phyloP scores from a whole-genome alignment of 805 yeast species.

The Saccharomycopsis guyanensis region DNA sequence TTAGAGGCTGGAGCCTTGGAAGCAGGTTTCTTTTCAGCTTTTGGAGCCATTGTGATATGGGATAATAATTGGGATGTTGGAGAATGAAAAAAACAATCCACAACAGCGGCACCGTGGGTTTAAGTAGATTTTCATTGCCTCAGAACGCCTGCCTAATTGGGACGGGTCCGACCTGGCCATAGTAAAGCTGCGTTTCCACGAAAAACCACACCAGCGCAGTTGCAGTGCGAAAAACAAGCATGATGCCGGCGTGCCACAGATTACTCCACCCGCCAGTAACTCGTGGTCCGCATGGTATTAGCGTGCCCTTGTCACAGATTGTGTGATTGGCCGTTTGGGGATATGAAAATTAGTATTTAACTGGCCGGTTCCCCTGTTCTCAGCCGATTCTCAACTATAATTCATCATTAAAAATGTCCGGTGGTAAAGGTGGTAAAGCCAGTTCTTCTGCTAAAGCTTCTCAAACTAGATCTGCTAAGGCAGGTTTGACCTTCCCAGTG shows the following conservation, averaged over 20 bases:
- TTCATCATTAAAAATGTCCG: slow-evolving; percentile 57
- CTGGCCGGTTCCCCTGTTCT: neutral
- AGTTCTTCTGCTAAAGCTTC: slow-evolving; percentile 92
- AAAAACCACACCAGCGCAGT: neutral
- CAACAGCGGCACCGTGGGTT: neutral
- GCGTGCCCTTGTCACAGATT: neutral
- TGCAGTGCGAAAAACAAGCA: neutral
- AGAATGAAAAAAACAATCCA: no score
- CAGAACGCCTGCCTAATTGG: neutral
- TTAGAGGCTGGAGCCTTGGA: slow-evolving; percentile 97
- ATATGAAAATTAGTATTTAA: neutral
- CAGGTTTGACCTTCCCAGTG: slow-evolving; percentile 98
- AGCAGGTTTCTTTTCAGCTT: slow-evolving; percentile 62
- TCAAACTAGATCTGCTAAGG: slow-evolving; percentile 97
- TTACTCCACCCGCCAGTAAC: neutral
- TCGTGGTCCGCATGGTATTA: neutral
- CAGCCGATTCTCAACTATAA: no score
- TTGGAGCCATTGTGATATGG: slow-evolving; percentile 50
- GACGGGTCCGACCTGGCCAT: neutral
- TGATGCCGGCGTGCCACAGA: neutral
- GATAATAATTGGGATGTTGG: neutral
- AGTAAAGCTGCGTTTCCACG: neutral
- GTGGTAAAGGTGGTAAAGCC: slow-evolving; percentile 79
- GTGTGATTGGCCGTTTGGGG: neutral
- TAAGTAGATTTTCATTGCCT: neutral